Evolutionary conservation across 148 eudicot genomes (phyloP).

Genomic region (Heliosperma pusillum): DNA sequence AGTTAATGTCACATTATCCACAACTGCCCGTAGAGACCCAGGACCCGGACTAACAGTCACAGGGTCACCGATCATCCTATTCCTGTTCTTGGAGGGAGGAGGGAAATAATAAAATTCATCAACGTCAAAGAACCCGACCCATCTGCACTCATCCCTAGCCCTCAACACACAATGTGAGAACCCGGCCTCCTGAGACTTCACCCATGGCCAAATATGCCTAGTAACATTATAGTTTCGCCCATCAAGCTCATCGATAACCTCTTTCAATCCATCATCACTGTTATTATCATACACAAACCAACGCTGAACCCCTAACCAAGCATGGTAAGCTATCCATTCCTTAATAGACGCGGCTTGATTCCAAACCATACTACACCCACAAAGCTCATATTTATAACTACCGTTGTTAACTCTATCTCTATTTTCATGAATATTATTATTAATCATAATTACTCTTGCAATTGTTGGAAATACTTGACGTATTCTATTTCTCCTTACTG

Average conservation of each 20-base stretch:
- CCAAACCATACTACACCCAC: slow-evolving; percentile 96
- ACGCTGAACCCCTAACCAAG: slow-evolving; percentile 83
- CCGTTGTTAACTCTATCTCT: background rate
- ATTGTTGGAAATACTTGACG: slow-evolving; percentile 64
- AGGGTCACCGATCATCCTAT: slow-evolving; percentile 6
- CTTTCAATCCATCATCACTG: slow-evolving; percentile 64
- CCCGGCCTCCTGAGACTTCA: slow-evolving; percentile 95
- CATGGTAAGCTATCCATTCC: slow-evolving; percentile 82
- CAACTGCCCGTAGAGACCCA: slow-evolving; percentile 44
- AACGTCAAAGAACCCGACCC: slow-evolving; percentile 94
- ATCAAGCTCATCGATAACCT: slow-evolving; percentile 52
- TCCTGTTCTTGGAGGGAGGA: slow-evolving; percentile 26
- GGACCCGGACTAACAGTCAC: slow-evolving; percentile 28
- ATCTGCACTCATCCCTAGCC: slow-evolving; percentile 61
- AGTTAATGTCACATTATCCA: slow-evolving; percentile 42
- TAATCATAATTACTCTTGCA: slow-evolving; percentile 41
- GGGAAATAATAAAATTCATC: slow-evolving; percentile 89
- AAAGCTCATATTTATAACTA: slow-evolving; percentile 54
- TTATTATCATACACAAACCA: slow-evolving; percentile 96
- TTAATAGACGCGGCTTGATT: slow-evolving; percentile 78
- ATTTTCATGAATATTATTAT: background rate
- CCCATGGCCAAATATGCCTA: slow-evolving; percentile 93
- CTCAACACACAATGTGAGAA: slow-evolving; percentile 87
- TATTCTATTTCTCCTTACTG: slow-evolving; percentile 32
- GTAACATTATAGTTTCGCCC: slow-evolving; percentile 54